A percentile compares a stretch with the other conserved stretches of the same genome.
Evolutionary conservation across 495 filamentous ascomycete genomes (phyloP).

Genomic region (Tuber calosporum): DNA sequence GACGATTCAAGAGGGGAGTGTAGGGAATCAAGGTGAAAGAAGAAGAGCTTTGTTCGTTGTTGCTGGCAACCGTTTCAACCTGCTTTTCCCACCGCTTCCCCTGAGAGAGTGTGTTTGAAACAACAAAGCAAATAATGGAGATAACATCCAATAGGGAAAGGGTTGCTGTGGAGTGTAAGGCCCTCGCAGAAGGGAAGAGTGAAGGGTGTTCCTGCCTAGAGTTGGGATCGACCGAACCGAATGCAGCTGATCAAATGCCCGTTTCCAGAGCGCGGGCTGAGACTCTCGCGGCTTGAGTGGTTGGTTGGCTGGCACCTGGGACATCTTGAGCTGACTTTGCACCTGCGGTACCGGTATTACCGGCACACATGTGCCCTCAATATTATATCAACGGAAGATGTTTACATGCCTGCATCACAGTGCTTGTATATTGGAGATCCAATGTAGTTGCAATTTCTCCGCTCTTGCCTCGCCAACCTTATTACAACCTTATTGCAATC

Average conservation of each 20-base stretch:
- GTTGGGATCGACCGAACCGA: background rate
- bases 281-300: background rate
- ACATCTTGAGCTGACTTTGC: background rate
- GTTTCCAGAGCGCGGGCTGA: background rate
- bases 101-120: background rate
- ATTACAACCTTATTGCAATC: background rate
- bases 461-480: background rate
- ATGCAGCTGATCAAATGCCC: background rate
- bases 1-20: background rate
- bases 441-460: background rate
- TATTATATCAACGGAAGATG: background rate
- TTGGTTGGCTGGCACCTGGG: background rate
- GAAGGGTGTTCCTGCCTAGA: background rate
- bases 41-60: background rate
- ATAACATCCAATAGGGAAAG: background rate
- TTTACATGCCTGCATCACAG: background rate
- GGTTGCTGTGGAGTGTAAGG: background rate
- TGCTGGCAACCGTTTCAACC: conserved; percentile 2
- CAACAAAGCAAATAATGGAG: background rate
- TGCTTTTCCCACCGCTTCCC: background rate
- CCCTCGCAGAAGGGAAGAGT: background rate
- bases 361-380: background rate
- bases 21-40: background rate
- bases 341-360: background rate
- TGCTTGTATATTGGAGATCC: background rate